These are phyloP conservation scores for Fusarium palustre DNA, from an alignment of 2,329 filamentous ascomycete genomes.

Conservation along the genomic window DNA sequence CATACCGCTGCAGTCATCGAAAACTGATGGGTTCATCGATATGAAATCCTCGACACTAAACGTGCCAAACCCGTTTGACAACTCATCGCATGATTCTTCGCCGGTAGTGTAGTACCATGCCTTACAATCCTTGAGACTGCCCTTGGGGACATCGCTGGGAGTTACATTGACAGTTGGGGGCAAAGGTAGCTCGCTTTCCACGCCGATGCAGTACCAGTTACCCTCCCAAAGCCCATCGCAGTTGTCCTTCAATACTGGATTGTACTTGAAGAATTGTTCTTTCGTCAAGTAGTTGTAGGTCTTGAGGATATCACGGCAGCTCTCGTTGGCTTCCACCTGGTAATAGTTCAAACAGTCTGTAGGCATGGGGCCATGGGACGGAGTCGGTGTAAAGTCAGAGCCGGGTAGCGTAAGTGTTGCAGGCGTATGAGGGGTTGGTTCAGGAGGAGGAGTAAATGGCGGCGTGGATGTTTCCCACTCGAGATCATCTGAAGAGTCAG, in stretches of 20 bases:
- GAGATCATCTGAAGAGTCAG: accelerated
- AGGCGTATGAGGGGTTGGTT: neutral
- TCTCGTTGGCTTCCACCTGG: neutral
- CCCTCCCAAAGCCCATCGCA: conserved; percentile 6
- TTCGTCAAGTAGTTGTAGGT: neutral
- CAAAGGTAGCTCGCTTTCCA: neutral
- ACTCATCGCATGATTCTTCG: neutral
- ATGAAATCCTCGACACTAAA: neutral
- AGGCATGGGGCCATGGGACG: neutral
- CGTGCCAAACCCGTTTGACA: neutral
- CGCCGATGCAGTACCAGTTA: neutral
- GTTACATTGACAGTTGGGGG: neutral
- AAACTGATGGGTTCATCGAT: neutral
- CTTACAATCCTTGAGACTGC: neutral
- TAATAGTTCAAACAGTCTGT: neutral
- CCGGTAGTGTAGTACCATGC: conserved; percentile 5
- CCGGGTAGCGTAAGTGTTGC: accelerated
- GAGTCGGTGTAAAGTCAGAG: neutral
- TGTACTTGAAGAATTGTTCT: conserved; percentile 9
- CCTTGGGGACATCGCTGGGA: neutral
- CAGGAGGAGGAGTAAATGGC: neutral
- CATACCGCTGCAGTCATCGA: accelerated
- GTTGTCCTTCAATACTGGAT: neutral
- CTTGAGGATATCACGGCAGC: neutral
- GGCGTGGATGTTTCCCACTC: neutral